These are phyloP conservation scores for Hericium alpestre DNA, from an alignment of 768 basidiomycete species.

Conservation along the genomic window DNA sequence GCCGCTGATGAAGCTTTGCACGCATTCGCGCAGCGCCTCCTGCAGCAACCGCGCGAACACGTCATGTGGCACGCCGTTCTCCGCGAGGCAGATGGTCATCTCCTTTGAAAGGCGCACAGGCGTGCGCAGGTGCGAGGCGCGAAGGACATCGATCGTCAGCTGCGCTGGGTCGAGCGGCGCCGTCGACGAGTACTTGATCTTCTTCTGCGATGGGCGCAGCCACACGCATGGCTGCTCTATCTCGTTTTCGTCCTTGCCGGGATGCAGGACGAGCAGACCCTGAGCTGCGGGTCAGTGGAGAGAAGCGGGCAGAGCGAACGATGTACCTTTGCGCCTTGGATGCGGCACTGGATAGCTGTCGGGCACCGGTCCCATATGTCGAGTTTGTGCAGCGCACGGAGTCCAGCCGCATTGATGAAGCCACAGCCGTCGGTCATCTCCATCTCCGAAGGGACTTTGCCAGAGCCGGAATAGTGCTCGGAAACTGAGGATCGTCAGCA, in stretches of 20 bases:
- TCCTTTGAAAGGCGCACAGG: slow-evolving; percentile 42
- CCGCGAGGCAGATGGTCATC: slow-evolving; percentile 51
- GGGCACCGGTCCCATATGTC: slow-evolving; percentile 15
- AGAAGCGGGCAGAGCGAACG: not conserved
- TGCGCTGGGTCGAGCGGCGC: slow-evolving; percentile 30
- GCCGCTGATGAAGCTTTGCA: slow-evolving; percentile 17
- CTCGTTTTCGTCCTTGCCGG: slow-evolving; percentile 6
- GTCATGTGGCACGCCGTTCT: slow-evolving; percentile 43
- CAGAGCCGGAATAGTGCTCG: slow-evolving; percentile 8
- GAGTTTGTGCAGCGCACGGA: slow-evolving; percentile 19
- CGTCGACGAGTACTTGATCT: slow-evolving; percentile 24
- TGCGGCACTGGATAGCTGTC: slow-evolving; percentile 20
- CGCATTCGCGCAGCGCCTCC: slow-evolving; percentile 16
- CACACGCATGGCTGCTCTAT: slow-evolving; percentile 13
- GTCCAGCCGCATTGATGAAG: slow-evolving; percentile 46
- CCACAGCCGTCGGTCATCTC: slow-evolving; percentile 70
- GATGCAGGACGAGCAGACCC: slow-evolving; percentile 22
- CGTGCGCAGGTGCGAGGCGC: slow-evolving; percentile 35
- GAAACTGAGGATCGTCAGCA: slow-evolving; percentile 15
- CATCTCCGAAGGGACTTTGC: slow-evolving; percentile 19
- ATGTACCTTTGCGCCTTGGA: slow-evolving; percentile 21
- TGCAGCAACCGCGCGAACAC: slow-evolving; percentile 26
- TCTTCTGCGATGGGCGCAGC: slow-evolving; percentile 22
- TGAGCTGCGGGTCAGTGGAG: slow-evolving; percentile 4
- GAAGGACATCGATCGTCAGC: slow-evolving; percentile 44